phyloP scores from a whole-genome alignment of 441 rosid species.

The Capsella rubella region DNA sequence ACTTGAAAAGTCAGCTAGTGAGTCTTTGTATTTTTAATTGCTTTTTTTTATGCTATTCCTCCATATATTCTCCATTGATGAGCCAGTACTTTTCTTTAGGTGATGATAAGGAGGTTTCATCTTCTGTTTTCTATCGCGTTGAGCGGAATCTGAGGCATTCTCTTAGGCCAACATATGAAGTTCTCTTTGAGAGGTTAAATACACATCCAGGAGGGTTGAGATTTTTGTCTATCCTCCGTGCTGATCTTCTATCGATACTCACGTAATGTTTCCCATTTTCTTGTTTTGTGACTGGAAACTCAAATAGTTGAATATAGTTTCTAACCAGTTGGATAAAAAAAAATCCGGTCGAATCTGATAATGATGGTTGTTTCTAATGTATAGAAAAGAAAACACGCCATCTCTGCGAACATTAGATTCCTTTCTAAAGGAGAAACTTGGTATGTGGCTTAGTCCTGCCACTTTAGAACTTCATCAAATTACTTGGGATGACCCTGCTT shows the following conservation, averaged over 20 bases:
- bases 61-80: conserved; percentile 7
- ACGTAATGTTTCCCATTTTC: conserved; percentile 56
- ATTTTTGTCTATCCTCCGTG: conserved; percentile 77
- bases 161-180: conserved; percentile 80
- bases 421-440: conserved; percentile 83
- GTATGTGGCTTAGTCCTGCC: conserved; percentile 96
- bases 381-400: conserved; percentile 76
- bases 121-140: conserved; percentile 76
- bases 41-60: background rate
- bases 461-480: conserved; percentile 91
- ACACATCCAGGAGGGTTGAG: conserved; percentile 88
- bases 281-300: conserved; percentile 25
- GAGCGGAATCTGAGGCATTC: conserved; percentile 86
- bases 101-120: conserved; percentile 59
- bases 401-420: conserved; percentile 82
- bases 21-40: conserved; percentile 25
- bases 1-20: conserved; percentile 63
- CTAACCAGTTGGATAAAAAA: background rate
- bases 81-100: conserved; percentile 45
- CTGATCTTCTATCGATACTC: conserved; percentile 79
- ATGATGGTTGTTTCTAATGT: conserved; percentile 22
- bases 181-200: conserved; percentile 86
- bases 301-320: conserved; percentile 27
- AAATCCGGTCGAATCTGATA: background rate
- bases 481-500: conserved; percentile 96